Evolutionary conservation across 352 stramenopile genomes (phyloP).

Genomic region (Saprolegnia diclina): DNA sequence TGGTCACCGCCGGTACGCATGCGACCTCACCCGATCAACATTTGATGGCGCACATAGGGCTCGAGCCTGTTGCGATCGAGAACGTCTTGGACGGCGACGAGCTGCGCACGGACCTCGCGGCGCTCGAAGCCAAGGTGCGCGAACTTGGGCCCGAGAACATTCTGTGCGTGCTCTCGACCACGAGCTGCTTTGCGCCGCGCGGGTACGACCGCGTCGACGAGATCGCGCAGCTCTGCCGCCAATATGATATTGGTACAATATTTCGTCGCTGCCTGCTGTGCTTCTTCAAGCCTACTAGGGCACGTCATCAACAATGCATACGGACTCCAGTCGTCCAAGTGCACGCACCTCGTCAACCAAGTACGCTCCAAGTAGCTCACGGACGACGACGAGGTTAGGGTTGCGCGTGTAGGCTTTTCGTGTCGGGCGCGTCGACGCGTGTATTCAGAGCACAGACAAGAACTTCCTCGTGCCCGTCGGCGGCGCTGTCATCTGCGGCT

Average conservation of each 20-base stretch:
- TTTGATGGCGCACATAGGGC: conserved; percentile 34
- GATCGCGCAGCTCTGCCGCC: conserved; percentile 86
- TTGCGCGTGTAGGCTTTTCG: conserved; percentile 52
- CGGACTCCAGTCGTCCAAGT: conserved; percentile 93
- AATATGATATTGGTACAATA: conserved; percentile 51
- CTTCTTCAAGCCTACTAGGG: no score
- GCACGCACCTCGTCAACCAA: conserved; percentile 89
- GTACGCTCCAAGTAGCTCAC: conserved; percentile 13
- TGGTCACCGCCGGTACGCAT: conserved; percentile 70
- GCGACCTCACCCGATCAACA: neutral
- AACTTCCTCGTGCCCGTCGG: conserved; percentile 98
- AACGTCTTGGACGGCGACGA: conserved; percentile 65
- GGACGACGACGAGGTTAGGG: neutral
- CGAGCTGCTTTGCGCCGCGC: conserved; percentile 97
- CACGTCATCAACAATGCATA: conserved; percentile 99
- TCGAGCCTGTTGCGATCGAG: conserved; percentile 88
- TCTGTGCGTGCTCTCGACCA: conserved; percentile 95
- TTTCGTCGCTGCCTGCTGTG: neutral
- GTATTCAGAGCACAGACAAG: conserved; percentile 99
- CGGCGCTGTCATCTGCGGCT: conserved; percentile 78
- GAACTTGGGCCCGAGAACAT: conserved; percentile 57
- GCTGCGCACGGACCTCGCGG: conserved; percentile 88
- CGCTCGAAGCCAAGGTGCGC: conserved; percentile 60
- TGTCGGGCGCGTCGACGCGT: conserved; percentile 90
- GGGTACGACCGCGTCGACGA: conserved; percentile 92